Evolutionary conservation across 225 moss, liverwort and hornwort genomes (phyloP).

Genomic region (Bryum argenteum): DNA sequence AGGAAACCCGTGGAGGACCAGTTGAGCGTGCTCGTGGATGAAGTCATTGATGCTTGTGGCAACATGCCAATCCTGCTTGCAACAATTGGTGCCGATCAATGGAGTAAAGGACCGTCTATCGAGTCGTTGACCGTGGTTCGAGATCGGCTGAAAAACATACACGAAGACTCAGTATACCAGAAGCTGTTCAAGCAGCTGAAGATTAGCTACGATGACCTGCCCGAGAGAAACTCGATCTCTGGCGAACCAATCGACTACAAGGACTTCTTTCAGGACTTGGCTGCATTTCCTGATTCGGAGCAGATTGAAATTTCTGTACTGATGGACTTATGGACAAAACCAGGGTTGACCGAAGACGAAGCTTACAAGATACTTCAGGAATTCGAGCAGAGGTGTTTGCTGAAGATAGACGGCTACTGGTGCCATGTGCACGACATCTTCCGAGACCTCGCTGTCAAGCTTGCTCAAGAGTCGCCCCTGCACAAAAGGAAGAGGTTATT

Average conservation of each 20-base stretch:
- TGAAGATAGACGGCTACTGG: conserved; percentile 47
- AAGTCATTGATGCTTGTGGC: conserved; percentile 40
- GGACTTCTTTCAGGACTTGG: conserved; percentile 47
- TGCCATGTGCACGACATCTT: conserved; percentile 54
- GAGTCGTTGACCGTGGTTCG: conserved; percentile 36
- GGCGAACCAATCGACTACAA: conserved; percentile 30
- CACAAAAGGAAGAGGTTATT: conserved; percentile 36
- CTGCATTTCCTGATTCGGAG: conserved; percentile 49
- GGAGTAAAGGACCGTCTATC: conserved; percentile 23
- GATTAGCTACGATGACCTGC: conserved; percentile 54
- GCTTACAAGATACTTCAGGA: conserved; percentile 40
- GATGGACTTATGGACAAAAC: conserved; percentile 53
- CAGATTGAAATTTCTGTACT: conserved; percentile 49
- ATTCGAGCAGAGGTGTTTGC: conserved; percentile 49
- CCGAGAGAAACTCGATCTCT: conserved; percentile 13
- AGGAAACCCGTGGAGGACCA: background rate
- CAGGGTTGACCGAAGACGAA: conserved; percentile 43
- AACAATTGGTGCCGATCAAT: conserved; percentile 43
- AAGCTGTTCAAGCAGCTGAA: conserved; percentile 33
- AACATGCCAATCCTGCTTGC: conserved; percentile 43
- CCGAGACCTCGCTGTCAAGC: conserved; percentile 32
- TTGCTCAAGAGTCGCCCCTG: background rate
- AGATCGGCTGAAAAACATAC: conserved; percentile 26
- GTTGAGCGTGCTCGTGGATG: conserved; percentile 27
- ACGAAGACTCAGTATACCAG: conserved; percentile 9